Conservation (phyloP, 2,329 filamentous ascomycete genomes). For the Ceratocystis cubensis region DNA sequence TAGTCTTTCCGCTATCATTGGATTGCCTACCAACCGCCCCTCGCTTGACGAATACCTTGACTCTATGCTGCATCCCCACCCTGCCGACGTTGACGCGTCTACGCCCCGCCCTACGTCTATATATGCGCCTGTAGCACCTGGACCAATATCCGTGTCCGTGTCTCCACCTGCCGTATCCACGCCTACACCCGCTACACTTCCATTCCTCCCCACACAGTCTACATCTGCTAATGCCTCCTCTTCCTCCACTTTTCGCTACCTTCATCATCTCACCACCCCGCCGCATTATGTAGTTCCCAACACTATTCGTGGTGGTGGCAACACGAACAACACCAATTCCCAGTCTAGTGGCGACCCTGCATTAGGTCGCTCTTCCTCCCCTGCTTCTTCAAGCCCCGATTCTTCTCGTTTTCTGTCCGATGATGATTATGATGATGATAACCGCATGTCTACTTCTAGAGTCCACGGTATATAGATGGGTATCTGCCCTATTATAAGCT, state of each 20-base stretch:
- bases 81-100: not conserved
- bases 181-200: not conserved
- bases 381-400: not conserved
- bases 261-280: not conserved
- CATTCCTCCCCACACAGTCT: not conserved
- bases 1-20: slow-evolving; percentile 3
- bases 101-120: not conserved
- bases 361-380: not conserved
- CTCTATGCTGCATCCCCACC: not conserved
- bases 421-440: slow-evolving; percentile 5
- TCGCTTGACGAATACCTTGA: slow-evolving; percentile 8
- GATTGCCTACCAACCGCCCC: not conserved
- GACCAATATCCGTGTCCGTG: too few relatives aligned
- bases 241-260: not conserved
- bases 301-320: not conserved
- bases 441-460: not conserved
- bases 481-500: not conserved
- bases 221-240: not conserved
- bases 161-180: not conserved
- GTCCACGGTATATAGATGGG: not conserved
- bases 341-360: not conserved
- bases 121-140: not conserved
- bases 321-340: not conserved
- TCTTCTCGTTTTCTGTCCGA: slow-evolving; percentile 4
- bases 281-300: not conserved